Conservation (phyloP, 2,329 filamentous ascomycete species). For the Ilyonectria sp. region DNA sequence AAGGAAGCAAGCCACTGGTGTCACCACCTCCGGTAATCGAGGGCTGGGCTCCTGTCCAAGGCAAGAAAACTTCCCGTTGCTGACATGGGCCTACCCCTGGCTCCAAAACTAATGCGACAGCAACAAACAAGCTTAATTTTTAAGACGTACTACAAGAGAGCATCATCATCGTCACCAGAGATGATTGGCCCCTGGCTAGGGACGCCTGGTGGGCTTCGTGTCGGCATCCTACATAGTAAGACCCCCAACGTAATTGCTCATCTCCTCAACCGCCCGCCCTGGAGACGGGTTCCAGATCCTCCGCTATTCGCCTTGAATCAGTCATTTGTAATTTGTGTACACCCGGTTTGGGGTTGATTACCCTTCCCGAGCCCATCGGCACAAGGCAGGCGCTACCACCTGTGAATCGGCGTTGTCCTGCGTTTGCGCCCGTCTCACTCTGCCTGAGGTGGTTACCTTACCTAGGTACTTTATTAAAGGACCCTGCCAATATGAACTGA, state of each 20-base stretch:
- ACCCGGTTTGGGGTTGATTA: conserved; percentile 16
- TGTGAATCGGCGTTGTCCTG: conserved; percentile 3
- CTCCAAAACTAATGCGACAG: not conserved
- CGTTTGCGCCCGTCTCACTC: not conserved
- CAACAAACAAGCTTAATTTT: conserved; percentile 32
- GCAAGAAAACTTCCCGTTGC: not conserved
- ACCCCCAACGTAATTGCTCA: conserved; percentile 14
- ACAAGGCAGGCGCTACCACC: not conserved
- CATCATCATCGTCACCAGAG: conserved; percentile 4
- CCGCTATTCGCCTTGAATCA: not conserved
- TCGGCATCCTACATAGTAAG: not conserved
- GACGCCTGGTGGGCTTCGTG: not conserved
- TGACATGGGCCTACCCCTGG: not conserved
- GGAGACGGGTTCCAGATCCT: conserved; percentile 8
- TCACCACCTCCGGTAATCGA: not conserved
- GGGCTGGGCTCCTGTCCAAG: not conserved
- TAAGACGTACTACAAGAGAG: not conserved
- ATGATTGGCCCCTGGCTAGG: conserved; percentile 12
- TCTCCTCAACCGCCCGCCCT: conserved; percentile 12
- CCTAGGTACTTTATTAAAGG: not conserved
- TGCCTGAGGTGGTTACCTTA: not conserved
- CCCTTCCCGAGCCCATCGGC: not conserved
- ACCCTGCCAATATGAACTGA: conserved; percentile 5
- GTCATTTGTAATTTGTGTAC: not conserved
- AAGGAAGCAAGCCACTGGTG: not conserved